Percentiles rank a stretch among this genome's conserved stretches.
phyloP scores from a whole-genome alignment of 163 green algal species.

The Picocystis sp. region DNA sequence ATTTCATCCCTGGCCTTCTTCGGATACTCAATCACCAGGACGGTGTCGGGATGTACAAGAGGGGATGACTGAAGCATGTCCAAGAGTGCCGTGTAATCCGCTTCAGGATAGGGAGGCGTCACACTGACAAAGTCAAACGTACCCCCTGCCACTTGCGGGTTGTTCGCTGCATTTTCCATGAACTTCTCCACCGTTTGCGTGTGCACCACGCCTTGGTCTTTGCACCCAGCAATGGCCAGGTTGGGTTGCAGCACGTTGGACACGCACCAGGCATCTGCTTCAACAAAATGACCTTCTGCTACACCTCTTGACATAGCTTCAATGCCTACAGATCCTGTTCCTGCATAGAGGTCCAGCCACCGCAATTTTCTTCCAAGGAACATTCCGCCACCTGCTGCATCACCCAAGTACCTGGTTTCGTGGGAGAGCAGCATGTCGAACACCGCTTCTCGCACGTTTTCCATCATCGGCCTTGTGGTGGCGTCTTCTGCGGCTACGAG shows the following conservation, averaged over 20 bases:
- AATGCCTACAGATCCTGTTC: constrained; percentile 55
- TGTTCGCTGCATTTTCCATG: not conserved
- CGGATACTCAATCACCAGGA: constrained; percentile 80
- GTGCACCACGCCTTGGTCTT: constrained; percentile 3
- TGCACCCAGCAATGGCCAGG: constrained; percentile 3
- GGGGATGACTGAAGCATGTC: constrained; percentile 43
- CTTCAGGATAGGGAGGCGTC: constrained; percentile 15
- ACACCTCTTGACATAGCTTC: constrained; percentile 62
- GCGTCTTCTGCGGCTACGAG: constrained; percentile 18
- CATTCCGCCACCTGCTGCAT: not conserved
- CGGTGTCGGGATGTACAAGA: constrained; percentile 33
- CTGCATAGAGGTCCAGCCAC: constrained; percentile 78
- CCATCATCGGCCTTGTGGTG: constrained; percentile 74
- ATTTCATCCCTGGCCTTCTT: constrained; percentile 33
- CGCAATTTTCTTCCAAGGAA: constrained; percentile 8
- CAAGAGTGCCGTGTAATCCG: constrained; percentile 38
- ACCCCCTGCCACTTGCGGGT: constrained; percentile 2
- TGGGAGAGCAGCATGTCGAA: constrained; percentile 60
- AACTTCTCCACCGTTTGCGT: constrained; percentile 9
- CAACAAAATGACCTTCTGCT: constrained; percentile 46
- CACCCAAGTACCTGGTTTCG: not conserved
- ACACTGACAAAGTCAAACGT: constrained; percentile 23
- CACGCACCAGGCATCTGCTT: constrained; percentile 57
- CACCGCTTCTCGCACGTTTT: constrained; percentile 45
- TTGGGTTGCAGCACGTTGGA: constrained; percentile 42